These are phyloP conservation scores for Closterium sp. DNA, from an alignment of 139 green algal genomes.

Conservation along the genomic window DNA sequence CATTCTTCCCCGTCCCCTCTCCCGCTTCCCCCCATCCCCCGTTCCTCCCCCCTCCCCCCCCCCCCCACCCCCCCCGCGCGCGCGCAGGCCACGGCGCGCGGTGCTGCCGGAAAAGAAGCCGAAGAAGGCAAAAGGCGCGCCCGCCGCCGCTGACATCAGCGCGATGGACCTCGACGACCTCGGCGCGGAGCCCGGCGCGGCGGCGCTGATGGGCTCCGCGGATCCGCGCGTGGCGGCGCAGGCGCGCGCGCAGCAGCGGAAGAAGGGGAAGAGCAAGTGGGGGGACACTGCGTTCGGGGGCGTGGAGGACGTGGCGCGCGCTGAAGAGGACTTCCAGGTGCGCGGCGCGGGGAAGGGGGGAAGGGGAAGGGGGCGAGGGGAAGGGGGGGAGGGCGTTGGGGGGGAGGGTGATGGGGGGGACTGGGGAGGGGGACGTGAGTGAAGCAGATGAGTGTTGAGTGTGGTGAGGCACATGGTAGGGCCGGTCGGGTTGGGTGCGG, in stretches of 20 bases:
- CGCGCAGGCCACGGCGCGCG: not conserved
- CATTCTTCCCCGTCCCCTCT: no score
- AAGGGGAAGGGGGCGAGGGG: not conserved
- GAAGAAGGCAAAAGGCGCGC: not conserved
- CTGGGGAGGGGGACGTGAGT: no score
- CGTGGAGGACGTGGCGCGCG: conserved; percentile 15
- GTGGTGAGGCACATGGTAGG: no score
- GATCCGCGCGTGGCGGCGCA: conserved; percentile 18
- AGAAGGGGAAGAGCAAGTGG: conserved; percentile 23
- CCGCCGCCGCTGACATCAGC: not conserved
- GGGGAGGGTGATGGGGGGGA: not conserved
- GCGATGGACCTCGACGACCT: not conserved
- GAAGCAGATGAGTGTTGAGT: no score
- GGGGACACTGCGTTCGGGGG: not conserved
- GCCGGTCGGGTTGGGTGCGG: no score
- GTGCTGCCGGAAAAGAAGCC: not conserved
- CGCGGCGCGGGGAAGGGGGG: not conserved
- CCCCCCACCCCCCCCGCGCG: not conserved
- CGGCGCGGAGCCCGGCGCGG: conserved; percentile 9
- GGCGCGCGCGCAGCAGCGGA: conserved; percentile 6
- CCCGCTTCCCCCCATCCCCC: no score
- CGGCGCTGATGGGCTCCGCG: conserved; percentile 1
- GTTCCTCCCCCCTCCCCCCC: no score
- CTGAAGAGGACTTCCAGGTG: conserved; percentile 39
- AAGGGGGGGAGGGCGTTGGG: not conserved